Base-by-base conservation (phyloP, 2,329 filamentous ascomycete genomes). In the Penicillium sp. region DNA sequence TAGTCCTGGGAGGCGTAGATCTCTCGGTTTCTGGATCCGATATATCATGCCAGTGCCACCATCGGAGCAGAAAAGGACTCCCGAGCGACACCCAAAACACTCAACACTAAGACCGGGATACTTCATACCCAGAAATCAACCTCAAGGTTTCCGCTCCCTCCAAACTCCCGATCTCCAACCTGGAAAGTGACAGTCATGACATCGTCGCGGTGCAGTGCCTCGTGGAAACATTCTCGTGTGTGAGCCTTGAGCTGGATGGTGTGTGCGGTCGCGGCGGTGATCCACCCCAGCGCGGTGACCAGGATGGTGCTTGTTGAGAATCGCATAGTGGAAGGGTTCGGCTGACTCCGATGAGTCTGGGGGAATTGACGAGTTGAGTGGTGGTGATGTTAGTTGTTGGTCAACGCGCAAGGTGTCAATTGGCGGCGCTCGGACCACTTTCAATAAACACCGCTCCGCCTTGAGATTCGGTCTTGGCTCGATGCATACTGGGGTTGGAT, bases 101-200 rank as follows among this genome's bases (percentile, higher is more conserved):
- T 19, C 43, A 49, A 41, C 38, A n/a, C n/a, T 25, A 49, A 38
- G 23, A 55, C 25, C n/a, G 54, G 50, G 47, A 47, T 31, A 39
- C 25, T 51, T 68, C 86, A 66, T 86, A 97, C 94, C 92, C 92
- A 97, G 75, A 99, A 99, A 76, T 99, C 94, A 72, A 99, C 89
- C 67, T 97, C 92, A 59, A 99, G 81, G 72, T 97, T 97, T 34
- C 93, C 93, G 57, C 92, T 92, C 51, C 90, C 90, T 50, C 93
- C 93, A 77, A 96, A 97, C 75, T 99, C 94, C 66, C 93, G 83
- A 75, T 99, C 94, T 72, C 94, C 94, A 58, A 97, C 93, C 80
- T 97, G 94, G 83, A 95, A 99, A 31, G 92, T 96, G 59, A 99
- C 92, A 9, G 92, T 97, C 94, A 99, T 99, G 78, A 89, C 90